Conservation (phyloP, 164 flowering plant genomes). For the Paratinospora sagittata region DNA sequence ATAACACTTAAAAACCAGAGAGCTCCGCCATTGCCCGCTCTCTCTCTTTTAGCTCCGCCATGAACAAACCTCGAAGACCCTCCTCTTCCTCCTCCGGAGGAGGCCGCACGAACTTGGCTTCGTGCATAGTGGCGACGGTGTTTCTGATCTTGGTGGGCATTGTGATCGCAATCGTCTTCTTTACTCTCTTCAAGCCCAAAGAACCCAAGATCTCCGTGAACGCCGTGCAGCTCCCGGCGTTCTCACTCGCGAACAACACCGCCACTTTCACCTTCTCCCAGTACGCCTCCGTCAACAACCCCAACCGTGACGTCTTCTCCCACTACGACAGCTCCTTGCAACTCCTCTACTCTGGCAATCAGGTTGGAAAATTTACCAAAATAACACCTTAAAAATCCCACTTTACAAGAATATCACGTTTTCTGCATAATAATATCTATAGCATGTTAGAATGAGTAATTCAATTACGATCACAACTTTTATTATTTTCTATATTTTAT, state of each 20-base stretch:
- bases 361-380: too few relatives aligned
- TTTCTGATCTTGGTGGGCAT: slow-evolving; percentile 59
- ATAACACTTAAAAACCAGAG: too few relatives aligned
- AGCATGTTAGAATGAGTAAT: too few relatives aligned
- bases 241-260: slow-evolving; percentile 61
- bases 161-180: slow-evolving; percentile 58
- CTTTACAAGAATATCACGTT: too few relatives aligned
- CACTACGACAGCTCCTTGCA: slow-evolving; percentile 88
- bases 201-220: slow-evolving; percentile 59
- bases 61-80: slow-evolving; percentile 9
- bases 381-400: too few relatives aligned
- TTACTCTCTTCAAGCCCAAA: slow-evolving; percentile 76
- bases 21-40: background rate
- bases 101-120: slow-evolving; percentile 56
- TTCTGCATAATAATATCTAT: too few relatives aligned
- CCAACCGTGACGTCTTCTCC: slow-evolving; percentile 57
- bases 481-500: too few relatives aligned
- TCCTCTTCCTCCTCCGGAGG: background rate
- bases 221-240: slow-evolving; percentile 71
- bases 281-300: slow-evolving; percentile 69
- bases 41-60: background rate
- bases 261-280: slow-evolving; percentile 84
- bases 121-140: slow-evolving; percentile 73
- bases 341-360: slow-evolving; percentile 69
- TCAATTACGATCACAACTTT: too few relatives aligned